Percentiles rank a stretch among this genome's conserved stretches.
phyloP scores from a whole-genome alignment of 2,329 filamentous ascomycete species.

The Tympanopsis confertula region DNA sequence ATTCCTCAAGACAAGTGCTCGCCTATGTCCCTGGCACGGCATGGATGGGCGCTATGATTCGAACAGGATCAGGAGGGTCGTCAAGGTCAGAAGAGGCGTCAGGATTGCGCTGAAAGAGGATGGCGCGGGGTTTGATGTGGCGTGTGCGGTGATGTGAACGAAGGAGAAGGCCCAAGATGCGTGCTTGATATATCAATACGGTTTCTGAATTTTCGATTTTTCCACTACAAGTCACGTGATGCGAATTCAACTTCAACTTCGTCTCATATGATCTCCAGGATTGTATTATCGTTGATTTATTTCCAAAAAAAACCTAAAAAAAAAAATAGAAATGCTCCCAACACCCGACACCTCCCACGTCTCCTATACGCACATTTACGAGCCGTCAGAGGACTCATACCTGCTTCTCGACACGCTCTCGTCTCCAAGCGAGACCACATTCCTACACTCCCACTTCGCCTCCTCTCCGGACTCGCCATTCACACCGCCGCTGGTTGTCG shows the following conservation, averaged over 20 bases:
- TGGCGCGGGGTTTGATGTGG: not conserved
- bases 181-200: too few relatives aligned
- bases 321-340: constrained; percentile 60
- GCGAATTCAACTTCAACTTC: too few relatives aligned
- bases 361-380: constrained; percentile 77
- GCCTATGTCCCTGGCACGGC: not conserved
- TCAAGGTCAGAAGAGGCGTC: not conserved
- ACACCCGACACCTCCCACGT: constrained; percentile 92
- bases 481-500: constrained; percentile 56
- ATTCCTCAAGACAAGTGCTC: not conserved
- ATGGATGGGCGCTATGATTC: not conserved
- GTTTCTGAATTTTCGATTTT: too few relatives aligned
- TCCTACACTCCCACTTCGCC: constrained; percentile 54
- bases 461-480: constrained; percentile 9
- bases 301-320: too few relatives aligned
- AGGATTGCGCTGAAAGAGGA: not conserved
- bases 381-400: constrained; percentile 92
- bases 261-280: too few relatives aligned
- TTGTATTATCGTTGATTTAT: too few relatives aligned
- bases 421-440: constrained; percentile 52
- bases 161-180: too few relatives aligned
- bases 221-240: too few relatives aligned
- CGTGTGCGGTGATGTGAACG: not conserved
- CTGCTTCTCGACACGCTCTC: constrained; percentile 87
- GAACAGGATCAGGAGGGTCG: not conserved